These are phyloP conservation scores for Nothophoma quercina DNA, from an alignment of 2,329 filamentous ascomycete species.

Conservation along the genomic window DNA sequence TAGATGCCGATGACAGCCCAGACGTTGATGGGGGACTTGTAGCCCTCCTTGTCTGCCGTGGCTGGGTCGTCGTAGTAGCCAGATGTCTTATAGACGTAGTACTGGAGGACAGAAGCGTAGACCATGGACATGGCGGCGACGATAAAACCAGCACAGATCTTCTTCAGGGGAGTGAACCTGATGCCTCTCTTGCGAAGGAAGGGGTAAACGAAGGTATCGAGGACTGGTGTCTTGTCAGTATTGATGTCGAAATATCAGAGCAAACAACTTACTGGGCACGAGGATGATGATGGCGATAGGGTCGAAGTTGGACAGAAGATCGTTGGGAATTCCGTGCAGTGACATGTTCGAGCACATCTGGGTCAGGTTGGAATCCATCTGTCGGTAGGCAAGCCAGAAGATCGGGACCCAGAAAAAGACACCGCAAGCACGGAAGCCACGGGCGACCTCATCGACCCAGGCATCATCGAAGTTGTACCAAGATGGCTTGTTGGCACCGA, in stretches of 20 bases:
- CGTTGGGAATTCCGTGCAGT: conserved; percentile 76
- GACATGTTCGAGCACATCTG: conserved; percentile 73
- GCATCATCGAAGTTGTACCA: conserved; percentile 85
- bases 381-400: conserved; percentile 73
- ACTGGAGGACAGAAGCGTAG: conserved; percentile 64
- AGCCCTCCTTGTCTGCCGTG: conserved; percentile 48
- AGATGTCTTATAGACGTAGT: conserved; percentile 64
- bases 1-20: conserved; percentile 62
- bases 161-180: conserved; percentile 77
- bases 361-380: conserved; percentile 70
- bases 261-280: conserved; percentile 59
- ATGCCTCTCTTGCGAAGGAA: conserved; percentile 68
- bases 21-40: conserved; percentile 59
- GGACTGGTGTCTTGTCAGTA: conserved; percentile 52
- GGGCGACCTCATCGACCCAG: conserved; percentile 81
- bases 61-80: conserved; percentile 54
- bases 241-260: conserved; percentile 73
- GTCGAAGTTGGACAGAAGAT: conserved; percentile 78
- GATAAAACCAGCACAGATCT: conserved; percentile 74
- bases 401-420: conserved; percentile 67
- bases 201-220: conserved; percentile 73
- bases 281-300: conserved; percentile 78
- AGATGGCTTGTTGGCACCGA: conserved; percentile 62
- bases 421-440: conserved; percentile 59
- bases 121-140: conserved; percentile 69